Evolutionary conservation across 768 basidiomycete species (phyloP), one percentile per base, ranked within the genome.

Genomic region (Epithele typhae): DNA sequence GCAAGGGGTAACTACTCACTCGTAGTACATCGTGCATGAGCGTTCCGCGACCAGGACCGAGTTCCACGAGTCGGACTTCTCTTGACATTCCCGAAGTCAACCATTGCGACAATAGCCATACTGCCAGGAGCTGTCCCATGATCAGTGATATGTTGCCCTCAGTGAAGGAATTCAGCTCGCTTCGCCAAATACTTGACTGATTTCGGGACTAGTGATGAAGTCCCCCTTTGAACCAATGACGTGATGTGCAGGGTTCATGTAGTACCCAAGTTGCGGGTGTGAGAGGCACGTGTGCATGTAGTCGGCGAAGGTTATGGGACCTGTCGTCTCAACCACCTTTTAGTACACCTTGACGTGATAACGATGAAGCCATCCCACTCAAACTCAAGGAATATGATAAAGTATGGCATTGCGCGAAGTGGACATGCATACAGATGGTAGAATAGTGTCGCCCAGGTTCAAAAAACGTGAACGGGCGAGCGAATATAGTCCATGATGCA

Each of bases 191-290:
- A 90, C 80, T 63, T 97, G 93, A 57, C 82, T 89, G 43, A 99
- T 97, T 64, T 99, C 96, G 2, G 95, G 96, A 56, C 88, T 92
- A 10, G 96, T 99, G 18, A 88, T 86, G 60, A 98, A 99, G 70
- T 99, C 96, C 5, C 96, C 96, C 34, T 75, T 72, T 0, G 79
- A 53, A 11, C 96, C 96, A 58, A 99, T 91, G 3, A 98, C 84
- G 35, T 79, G 73, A 47, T 88, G 75, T 12, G 72, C 58, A 0
- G 78, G 66, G 30, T 82, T 85, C 72, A 87, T 90, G 70, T 98
- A 98, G 68, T 98, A 99, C 1, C 96, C 96, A 44, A 91, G 72
- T 0, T 78, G 85, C 1, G 94, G 92, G 68, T 97, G 94, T 0
- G 84, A 77, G 4, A 98, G 78, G 54, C 92, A 94, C 54, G 89